Conservation (phyloP, 495 filamentous ascomycete species). For the Neurospora hispaniola region DNA sequence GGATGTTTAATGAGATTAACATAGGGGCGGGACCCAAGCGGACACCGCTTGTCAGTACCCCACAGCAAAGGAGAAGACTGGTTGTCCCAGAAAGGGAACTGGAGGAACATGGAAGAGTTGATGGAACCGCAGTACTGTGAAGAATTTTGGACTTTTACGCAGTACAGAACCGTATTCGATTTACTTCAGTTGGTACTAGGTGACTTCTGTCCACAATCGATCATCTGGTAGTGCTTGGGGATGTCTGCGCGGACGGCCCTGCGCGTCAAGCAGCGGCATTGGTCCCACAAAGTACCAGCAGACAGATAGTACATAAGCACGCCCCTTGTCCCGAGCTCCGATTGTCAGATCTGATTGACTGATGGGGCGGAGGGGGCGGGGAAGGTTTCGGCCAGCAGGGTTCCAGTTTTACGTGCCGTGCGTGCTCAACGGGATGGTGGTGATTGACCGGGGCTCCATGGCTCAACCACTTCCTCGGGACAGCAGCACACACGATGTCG, state of each 20-base stretch:
- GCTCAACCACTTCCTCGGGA: constrained; percentile 24
- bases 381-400: constrained; percentile 10
- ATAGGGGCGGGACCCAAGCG: not conserved
- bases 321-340: constrained; percentile 2
- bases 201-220: not conserved
- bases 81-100: not conserved
- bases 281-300: not conserved
- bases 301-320: not conserved
- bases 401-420: constrained; percentile 1
- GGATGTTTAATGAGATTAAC: not conserved
- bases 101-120: not conserved
- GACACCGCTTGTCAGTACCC: not conserved
- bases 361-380: constrained; percentile 7
- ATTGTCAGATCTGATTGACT: constrained; percentile 1
- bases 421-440: constrained; percentile 15
- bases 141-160: not conserved
- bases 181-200: not conserved
- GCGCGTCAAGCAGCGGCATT: not conserved
- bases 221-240: not conserved
- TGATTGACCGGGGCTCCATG: constrained; percentile 20
- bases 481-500: constrained; percentile 1
- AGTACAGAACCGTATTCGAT: not conserved
- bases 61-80: not conserved
- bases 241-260: not conserved
- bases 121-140: not conserved